Evolutionary conservation across 805 yeast species (phyloP).

Genomic region (Barnettozyma pratensis): DNA sequence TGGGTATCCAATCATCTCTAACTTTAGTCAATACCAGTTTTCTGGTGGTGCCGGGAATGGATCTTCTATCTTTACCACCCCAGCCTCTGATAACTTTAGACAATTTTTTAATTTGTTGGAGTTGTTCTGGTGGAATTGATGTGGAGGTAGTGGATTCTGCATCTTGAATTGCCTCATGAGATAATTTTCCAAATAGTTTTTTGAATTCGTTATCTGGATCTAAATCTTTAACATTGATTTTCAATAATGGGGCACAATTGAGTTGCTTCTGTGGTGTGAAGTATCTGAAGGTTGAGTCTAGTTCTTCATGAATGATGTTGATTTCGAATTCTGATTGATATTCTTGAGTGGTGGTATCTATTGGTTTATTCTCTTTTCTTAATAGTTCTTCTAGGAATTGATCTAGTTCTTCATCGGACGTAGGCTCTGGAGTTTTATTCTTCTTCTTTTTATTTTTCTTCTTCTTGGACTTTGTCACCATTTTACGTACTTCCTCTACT

Average conservation of each 20-base stretch:
- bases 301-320: conserved; percentile 36
- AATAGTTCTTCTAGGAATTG: conserved; percentile 42
- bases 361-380: conserved; percentile 20
- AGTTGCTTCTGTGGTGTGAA: conserved; percentile 44
- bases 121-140: conserved; percentile 61
- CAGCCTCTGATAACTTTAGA: conserved; percentile 64
- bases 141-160: conserved; percentile 65
- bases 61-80: conserved; percentile 74
- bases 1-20: conserved; percentile 78
- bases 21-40: conserved; percentile 66
- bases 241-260: conserved; percentile 35
- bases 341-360: conserved; percentile 22
- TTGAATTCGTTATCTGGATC: conserved; percentile 77
- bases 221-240: conserved; percentile 45
- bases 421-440: conserved; percentile 17
- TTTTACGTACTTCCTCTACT: conserved; percentile 1
- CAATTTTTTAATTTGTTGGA: conserved; percentile 53
- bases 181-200: conserved; percentile 64
- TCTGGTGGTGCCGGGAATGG: conserved; percentile 70
- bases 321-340: conserved; percentile 32
- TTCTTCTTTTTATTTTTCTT: conserved; percentile 26
- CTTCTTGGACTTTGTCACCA: conserved; percentile 21
- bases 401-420: conserved; percentile 59
- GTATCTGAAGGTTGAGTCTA: conserved; percentile 24
- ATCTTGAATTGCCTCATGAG: conserved; percentile 31